Evolutionary conservation across 352 stramenopile genomes (phyloP), one percentile per base, ranked within the genome.

Genomic region (Pelagophyceae sp.): DNA sequence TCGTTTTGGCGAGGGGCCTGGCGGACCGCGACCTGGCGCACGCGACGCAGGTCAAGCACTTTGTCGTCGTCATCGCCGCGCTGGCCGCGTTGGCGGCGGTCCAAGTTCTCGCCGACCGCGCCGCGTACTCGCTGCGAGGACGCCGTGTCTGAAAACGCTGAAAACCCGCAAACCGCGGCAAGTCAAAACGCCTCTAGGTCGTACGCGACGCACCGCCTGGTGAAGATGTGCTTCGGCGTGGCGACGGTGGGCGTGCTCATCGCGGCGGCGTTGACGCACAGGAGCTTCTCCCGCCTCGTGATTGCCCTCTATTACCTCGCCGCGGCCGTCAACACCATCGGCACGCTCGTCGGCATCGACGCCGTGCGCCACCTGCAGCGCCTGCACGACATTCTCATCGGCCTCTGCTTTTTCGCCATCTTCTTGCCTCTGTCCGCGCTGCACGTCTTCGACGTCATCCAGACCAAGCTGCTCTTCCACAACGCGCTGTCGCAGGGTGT

Each of bases 401-500:
- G 92, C 19, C 84, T 96, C 64, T 84, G 96, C 60, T 93, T 95
- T 63, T 92, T 98, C 79, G 87, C 92, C 64, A 81, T 96, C 32
- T 90, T 98, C 37, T 87, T 97, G 71, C 81, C 97, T 29, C 84
- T 97, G 27, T 89, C 89, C 38, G 91, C 93, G 38, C 76, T 95
- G 25, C 84, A 90, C 71, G 86, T 97, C 63, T 91, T 91, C 23
- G 88, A 91, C 75, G 91, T 95, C 79, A 92, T 98, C 61, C 94
- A 98, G 83, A 98, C 94, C 38, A 98, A 93, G 93, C 84, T 98
- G 67, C 85, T 98, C 0, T 98, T 98, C 85, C 96, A 98, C 85
- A 98, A 98, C 81, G 95, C 95, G 29, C 82, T 98, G 38, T 97
- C 91, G 31, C 87, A 90, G 63, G 94, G 96, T 79, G 94, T 98